Evolutionary conservation across 768 basidiomycete genomes (phyloP), one percentile per base, ranked within the genome.

Genomic region (Agaricus sinodeliciosus): DNA sequence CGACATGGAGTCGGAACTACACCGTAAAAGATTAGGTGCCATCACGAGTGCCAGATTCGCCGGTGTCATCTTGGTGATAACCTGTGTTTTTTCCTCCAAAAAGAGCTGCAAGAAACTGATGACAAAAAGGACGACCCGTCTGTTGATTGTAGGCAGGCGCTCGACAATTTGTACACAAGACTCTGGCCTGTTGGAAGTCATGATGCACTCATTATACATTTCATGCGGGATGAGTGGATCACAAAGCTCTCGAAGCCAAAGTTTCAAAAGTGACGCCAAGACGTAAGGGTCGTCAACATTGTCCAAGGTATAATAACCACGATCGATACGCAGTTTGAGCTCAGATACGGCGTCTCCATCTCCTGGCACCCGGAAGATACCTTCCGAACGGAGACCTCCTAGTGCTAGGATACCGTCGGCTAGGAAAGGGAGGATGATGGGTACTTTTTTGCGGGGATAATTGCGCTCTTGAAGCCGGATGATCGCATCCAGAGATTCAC

Each of bases 391-490:
- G 42, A 82, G 79, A 3, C 94, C 94, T 0, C 91, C 91, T 9
- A 94, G 74, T 2, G 90, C 88, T 42, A 97, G 79, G 59, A 96
- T 94, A 1, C 90, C 91, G 59, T 95, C 88, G 2, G 90, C 85
- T 25, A 96, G 84, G 76, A 95, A 96, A 12, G 93, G 91, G 6
- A 97, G 81, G 60, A 97, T 90, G 66, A 94, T 91, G 15, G 94
- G 94, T 11, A 95, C 84, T 65, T 84, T 87, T 59, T 87, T 82
- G 49, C 80, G 73, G 2, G 92, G 89, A 61, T 95, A 94, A 47
- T 86, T 90, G 39, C 89, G 81, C 62, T 85, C 84, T 68, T 96
- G 94, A 9, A 93, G 72, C 42, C 87, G 76, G 68, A 89, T 85
- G 55, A 92, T 87, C 22, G 83, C 83, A 57, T 89, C 88, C 11